Evolutionary conservation across 139 green algal species (phyloP).

Genomic region (Parachlorella kessleri): DNA sequence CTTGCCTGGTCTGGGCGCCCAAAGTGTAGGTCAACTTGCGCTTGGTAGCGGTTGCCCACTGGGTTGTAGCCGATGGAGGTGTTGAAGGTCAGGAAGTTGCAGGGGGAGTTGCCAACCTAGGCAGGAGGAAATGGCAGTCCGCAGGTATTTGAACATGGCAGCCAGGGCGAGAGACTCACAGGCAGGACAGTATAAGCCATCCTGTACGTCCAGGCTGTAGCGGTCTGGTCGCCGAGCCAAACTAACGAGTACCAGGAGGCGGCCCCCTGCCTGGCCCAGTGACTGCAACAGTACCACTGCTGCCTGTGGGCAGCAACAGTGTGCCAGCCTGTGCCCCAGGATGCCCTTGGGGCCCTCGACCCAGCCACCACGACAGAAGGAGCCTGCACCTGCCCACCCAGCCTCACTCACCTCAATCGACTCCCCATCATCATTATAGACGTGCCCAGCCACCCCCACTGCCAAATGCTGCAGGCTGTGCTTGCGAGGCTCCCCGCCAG

Average conservation of each 20-base stretch:
- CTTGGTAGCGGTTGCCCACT: not conserved
- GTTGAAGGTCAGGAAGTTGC: conserved; percentile 11
- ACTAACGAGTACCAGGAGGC: not conserved
- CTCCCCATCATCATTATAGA: conserved; percentile 30
- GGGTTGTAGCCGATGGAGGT: not conserved
- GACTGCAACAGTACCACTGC: not conserved
- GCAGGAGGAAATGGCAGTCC: too few relatives aligned
- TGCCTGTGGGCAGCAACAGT: not conserved
- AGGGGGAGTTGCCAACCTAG: conserved; percentile 11
- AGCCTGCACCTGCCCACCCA: not conserved
- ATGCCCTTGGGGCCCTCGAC: not conserved
- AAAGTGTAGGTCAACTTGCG: conserved; percentile 10
- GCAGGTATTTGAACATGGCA: too few relatives aligned
- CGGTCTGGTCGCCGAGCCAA: too few relatives aligned
- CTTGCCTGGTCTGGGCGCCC: conserved; percentile 11
- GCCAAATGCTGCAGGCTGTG: not conserved
- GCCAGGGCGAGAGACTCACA: too few relatives aligned
- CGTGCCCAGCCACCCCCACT: not conserved
- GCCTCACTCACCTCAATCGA: conserved; percentile 7
- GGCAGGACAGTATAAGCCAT: too few relatives aligned
- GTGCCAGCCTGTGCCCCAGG: not conserved
- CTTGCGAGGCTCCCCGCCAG: not conserved
- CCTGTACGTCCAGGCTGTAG: too few relatives aligned
- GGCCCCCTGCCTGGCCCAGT: not conserved
- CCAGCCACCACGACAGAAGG: too few relatives aligned